Evolutionary conservation across 257 asterid genomes (phyloP).

Genomic region (Solanum virginianum): DNA sequence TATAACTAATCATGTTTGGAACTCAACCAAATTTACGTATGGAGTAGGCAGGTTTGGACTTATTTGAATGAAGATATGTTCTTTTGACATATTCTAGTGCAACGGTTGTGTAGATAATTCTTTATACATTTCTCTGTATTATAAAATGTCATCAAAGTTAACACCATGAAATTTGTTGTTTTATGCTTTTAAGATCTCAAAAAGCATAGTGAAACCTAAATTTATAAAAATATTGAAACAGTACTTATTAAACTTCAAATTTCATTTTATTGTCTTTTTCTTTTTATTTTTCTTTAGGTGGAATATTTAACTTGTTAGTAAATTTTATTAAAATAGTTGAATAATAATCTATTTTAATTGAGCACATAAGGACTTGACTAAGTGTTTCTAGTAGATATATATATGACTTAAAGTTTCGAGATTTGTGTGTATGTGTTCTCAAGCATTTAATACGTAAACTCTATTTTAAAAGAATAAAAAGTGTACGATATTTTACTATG

Average conservation of each 20-base stretch:
- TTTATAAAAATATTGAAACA: neutral
- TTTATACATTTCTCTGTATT: neutral
- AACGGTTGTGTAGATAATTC: neutral
- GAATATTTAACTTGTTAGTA: neutral
- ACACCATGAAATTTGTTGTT: neutral
- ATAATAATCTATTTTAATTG: too few species aligned
- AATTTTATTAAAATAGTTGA: too few species aligned
- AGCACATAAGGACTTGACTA: too few species aligned
- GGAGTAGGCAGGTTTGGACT: neutral
- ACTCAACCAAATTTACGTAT: neutral
- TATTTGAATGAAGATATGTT: neutral
- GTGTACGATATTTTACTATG: too few species aligned
- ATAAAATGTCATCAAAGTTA: neutral
- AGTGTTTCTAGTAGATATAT: too few species aligned
- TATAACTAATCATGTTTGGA: neutral
- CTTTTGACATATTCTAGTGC: neutral
- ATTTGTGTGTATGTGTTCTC: too few species aligned
- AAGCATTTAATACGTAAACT: too few species aligned
- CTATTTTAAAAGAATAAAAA: too few species aligned
- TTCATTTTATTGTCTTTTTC: neutral
- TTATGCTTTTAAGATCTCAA: neutral
- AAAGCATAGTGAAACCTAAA: neutral
- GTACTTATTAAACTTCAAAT: neutral
- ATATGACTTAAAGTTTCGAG: too few species aligned
- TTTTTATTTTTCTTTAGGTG: neutral